A percentile compares a stretch with the other conserved stretches of the same genome.
phyloP scores from a whole-genome alignment of 1,284 basidiomycete genomes.

The Ceratobasidium sp. region DNA sequence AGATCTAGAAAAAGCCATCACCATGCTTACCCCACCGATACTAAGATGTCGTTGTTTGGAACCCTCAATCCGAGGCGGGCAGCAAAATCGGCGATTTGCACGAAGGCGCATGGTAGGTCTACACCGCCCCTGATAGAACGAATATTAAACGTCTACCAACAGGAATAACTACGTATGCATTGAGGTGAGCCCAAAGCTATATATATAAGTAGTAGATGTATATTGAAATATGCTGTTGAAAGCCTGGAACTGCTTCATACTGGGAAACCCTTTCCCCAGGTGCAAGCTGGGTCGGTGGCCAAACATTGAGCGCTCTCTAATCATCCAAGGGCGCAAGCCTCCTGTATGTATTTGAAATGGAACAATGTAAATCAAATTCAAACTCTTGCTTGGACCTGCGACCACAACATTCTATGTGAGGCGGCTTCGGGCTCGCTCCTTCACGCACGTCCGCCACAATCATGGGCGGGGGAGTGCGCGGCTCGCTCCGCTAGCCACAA shows the following conservation, averaged over 20 bases:
- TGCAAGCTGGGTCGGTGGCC: conserved; percentile 78
- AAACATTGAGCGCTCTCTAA: conserved; percentile 62
- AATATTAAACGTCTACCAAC: not conserved
- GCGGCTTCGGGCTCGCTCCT: not conserved
- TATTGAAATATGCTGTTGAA: not conserved
- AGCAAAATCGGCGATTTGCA: conserved; percentile 87
- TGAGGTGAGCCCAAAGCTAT: conserved; percentile 52
- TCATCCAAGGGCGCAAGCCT: not conserved
- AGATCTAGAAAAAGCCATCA: not conserved
- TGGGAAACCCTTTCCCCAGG: conserved; percentile 70
- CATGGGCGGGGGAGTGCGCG: not conserved
- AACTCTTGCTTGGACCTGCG: conserved; percentile 36
- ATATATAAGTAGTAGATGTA: not conserved
- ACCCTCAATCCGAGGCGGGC: conserved; percentile 76
- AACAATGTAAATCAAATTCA: conserved; percentile 23
- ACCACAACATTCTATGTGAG: conserved; percentile 14
- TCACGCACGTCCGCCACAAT: conserved; percentile 32
- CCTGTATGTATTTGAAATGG: conserved; percentile 14
- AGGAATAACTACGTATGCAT: conserved; percentile 87
- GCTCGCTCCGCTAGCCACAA: not conserved
- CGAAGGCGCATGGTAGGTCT: conserved; percentile 78
- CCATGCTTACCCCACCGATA: not conserved
- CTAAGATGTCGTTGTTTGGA: conserved; percentile 83
- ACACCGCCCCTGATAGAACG: not conserved
- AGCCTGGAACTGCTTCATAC: conserved; percentile 83